These are phyloP conservation scores for Sarcomyxa edulis DNA, from an alignment of 768 basidiomycete species.

Conservation along the genomic window DNA sequence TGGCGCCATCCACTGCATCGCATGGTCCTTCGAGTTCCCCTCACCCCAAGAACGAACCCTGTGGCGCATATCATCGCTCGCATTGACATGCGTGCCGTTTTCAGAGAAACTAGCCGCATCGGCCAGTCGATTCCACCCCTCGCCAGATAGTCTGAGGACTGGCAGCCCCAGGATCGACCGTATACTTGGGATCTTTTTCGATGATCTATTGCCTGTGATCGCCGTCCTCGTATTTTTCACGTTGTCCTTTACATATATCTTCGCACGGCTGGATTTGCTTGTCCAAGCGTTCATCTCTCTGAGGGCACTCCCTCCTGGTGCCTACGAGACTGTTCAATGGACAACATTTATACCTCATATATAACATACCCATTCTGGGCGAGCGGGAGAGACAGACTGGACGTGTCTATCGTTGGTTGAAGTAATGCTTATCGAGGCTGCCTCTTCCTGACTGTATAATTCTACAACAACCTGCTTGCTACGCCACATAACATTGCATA, in stretches of 20 bases:
- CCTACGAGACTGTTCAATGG: constrained; percentile 12
- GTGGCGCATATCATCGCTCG: constrained; percentile 17
- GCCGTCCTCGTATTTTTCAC: constrained; percentile 4
- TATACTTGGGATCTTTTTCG: background rate
- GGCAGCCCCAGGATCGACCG: too few species aligned
- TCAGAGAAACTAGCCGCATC: background rate
- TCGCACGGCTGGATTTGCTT: constrained; percentile 9
- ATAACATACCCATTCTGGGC: too few species aligned
- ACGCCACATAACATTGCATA: background rate
- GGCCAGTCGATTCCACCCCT: too few species aligned
- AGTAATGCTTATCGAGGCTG: too few species aligned
- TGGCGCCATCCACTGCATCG: constrained; percentile 18
- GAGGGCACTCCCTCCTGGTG: constrained; percentile 7
- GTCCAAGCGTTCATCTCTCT: constrained; percentile 9
- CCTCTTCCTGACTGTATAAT: too few species aligned
- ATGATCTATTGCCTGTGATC: background rate
- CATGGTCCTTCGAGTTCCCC: constrained; percentile 20
- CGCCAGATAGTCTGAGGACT: too few species aligned
- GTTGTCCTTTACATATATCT: constrained; percentile 7
- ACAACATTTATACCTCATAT: constrained; percentile 10
- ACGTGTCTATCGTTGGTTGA: too few species aligned
- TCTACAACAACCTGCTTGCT: too few species aligned
- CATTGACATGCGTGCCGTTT: constrained; percentile 9
- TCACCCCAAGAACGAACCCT: constrained; percentile 10
- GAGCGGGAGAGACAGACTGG: too few species aligned